Evolutionary conservation across 1,284 basidiomycete species (phyloP), one percentile per base, ranked within the genome.

Genomic region (Trichosporon sp.): DNA sequence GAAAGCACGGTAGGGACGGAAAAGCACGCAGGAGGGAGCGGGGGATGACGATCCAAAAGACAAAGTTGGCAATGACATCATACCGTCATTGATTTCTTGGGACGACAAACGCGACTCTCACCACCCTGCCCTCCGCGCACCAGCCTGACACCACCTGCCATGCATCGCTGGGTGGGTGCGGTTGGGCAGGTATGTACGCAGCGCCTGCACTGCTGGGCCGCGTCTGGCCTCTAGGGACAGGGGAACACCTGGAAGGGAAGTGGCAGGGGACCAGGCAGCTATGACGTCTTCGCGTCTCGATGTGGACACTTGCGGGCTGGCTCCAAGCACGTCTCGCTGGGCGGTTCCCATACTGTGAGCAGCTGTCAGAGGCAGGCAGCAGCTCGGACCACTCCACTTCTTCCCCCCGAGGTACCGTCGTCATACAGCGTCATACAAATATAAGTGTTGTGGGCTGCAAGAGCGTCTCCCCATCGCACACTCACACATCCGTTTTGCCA

Each of bases 401-500:
- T 63, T 35, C 31, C 31, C 59, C 59, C 32, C 59, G 12, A 32
- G 31, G 31, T 16, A 32, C 31, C 31, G 14, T 16, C 59, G 31
- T 35, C 59, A 35, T 32, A 63, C 59, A 32, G 19, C 59, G 59
- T 63, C 59, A 63, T 63, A 63, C 59, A 35, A 63, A 63, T 63
- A 63, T 63, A 63, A 63, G 59, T 63, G 59, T 35, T 32, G 14
- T n/a, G 59, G 31, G 16, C 32, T 32, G 59, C 32, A 63, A 63
- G 31, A 32, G 59, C 16, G 59, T n/a, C 16, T 21, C 32, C 59
- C 59, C 59, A 63, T 63, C 59, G 59, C n/a, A 35, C 59, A 63
- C 32, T 63, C 35, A 63, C 59, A 63, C 59, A 63, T 63, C 59
- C 32, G 26, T 63, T 54, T 63, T 63, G 59, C 59, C 14, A 63